phyloP scores from a whole-genome alignment of 345 rosid genomes.

The Citrus mangshanensis region DNA sequence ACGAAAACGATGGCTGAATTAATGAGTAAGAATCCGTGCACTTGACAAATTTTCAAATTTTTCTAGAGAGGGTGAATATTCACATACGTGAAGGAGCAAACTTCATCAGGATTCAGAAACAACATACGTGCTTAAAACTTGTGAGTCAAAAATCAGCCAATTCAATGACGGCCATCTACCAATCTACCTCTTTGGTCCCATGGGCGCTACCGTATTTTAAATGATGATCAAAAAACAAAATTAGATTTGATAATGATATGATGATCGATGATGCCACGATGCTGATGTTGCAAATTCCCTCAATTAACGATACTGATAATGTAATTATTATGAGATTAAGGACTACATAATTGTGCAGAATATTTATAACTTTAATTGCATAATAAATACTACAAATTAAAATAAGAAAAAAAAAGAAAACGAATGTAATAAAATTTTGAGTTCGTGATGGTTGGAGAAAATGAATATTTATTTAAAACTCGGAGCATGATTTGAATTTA shows the following conservation, averaged over 20 bases:
- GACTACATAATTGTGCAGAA: neutral
- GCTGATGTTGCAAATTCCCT: neutral
- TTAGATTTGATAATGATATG: neutral
- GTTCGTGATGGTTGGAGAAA: too few relatives aligned
- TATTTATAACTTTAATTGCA: too few relatives aligned
- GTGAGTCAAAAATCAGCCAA: neutral
- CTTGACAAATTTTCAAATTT: neutral
- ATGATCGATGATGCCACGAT: neutral
- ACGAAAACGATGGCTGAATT: neutral
- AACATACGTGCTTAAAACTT: neutral
- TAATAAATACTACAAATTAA: too few relatives aligned
- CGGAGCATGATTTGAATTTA: too few relatives aligned
- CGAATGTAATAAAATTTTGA: too few relatives aligned
- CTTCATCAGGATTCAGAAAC: neutral
- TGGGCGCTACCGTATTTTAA: neutral
- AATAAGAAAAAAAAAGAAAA: too few relatives aligned
- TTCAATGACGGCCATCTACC: constrained; percentile 10
- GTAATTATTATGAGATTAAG: neutral
- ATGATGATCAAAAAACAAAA: neutral
- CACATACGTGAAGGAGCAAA: neutral
- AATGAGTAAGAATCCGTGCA: neutral
- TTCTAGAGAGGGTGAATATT: neutral
- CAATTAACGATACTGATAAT: too few relatives aligned
- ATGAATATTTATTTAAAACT: too few relatives aligned
- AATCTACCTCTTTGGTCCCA: neutral